A percentile compares a stretch with the other conserved stretches of the same genome.
Evolutionary conservation across 2,329 filamentous ascomycete species (phyloP).

Genomic region (Verticillium zaregamsianum): DNA sequence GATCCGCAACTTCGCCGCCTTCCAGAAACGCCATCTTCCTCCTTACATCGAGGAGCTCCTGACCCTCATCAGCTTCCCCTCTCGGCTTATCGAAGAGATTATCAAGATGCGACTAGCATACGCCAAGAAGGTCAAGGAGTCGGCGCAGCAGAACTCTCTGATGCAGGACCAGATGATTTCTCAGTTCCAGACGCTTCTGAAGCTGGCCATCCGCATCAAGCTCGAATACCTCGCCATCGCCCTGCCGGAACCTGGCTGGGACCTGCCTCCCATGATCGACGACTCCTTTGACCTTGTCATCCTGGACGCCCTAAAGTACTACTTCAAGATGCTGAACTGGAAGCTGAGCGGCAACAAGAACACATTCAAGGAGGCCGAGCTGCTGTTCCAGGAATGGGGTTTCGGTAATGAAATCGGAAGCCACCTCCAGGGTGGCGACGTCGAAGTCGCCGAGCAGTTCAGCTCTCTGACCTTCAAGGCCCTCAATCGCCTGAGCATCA

Average conservation of each 20-base stretch:
- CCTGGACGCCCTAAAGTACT: conserved; percentile 90
- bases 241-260: conserved; percentile 87
- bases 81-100: conserved; percentile 91
- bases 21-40: conserved; percentile 84
- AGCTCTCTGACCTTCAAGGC: conserved; percentile 91
- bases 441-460: conserved; percentile 97
- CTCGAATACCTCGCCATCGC: conserved; percentile 80
- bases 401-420: conserved; percentile 93
- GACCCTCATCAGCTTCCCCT: conserved; percentile 95
- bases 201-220: conserved; percentile 89
- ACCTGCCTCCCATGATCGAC: conserved; percentile 91
- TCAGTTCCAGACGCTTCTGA: conserved; percentile 90
- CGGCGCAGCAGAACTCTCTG: conserved; percentile 84
- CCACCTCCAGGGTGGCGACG: conserved; percentile 86
- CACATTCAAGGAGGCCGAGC: conserved; percentile 97
- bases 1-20: conserved; percentile 79
- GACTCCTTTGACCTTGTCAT: conserved; percentile 93
- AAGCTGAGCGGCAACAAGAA: conserved; percentile 97
- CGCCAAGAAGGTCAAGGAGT: conserved; percentile 92
- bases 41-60: conserved; percentile 96
- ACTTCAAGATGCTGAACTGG: conserved; percentile 98
- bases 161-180: conserved; percentile 98
- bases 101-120: conserved; percentile 89
- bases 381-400: conserved; percentile 96
- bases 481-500: conserved; percentile 78